phyloP scores from a whole-genome alignment of 345 rosid genomes.

The Eucalyptus regnans region DNA sequence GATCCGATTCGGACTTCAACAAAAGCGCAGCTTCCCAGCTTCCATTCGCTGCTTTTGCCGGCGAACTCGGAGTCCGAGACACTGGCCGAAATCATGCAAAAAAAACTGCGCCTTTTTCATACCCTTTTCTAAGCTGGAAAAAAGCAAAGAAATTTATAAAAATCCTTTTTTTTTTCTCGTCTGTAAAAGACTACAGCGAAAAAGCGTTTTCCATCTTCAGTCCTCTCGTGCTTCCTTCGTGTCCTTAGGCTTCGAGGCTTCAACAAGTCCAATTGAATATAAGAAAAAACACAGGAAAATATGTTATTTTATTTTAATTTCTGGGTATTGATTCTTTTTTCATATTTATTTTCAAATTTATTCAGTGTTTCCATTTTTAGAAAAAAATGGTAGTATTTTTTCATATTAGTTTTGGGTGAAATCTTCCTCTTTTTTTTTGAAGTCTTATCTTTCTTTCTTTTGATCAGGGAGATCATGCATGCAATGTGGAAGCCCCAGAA shows the following conservation, averaged over 20 bases:
- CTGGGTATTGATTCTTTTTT: background rate
- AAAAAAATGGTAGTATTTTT: background rate
- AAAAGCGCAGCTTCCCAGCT: slow-evolving; percentile 19
- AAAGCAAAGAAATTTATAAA: background rate
- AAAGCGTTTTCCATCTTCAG: background rate
- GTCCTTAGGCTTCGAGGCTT: background rate
- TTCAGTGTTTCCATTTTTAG: background rate
- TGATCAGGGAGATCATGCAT: slow-evolving; percentile 72
- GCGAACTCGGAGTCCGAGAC: background rate
- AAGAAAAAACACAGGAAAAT: background rate
- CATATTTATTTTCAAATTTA: background rate
- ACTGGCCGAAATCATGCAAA: slow-evolving; percentile 28
- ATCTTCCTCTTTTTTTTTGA: background rate
- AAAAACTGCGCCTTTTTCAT: background rate
- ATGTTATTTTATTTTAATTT: background rate
- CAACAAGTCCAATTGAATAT: background rate
- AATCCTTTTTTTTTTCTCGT: background rate
- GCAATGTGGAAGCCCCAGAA: slow-evolving; percentile 99
- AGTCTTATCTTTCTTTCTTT: too few species aligned
- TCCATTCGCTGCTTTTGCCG: slow-evolving; percentile 91
- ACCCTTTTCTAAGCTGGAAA: background rate
- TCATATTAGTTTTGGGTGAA: background rate
- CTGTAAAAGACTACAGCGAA: background rate
- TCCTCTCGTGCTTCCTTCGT: background rate
- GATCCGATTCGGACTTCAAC: background rate